A percentile compares a stretch with the other conserved stretches of the same genome.
phyloP scores from a whole-genome alignment of 2,329 filamentous ascomycete genomes.

The Lomentospora prolificans region DNA sequence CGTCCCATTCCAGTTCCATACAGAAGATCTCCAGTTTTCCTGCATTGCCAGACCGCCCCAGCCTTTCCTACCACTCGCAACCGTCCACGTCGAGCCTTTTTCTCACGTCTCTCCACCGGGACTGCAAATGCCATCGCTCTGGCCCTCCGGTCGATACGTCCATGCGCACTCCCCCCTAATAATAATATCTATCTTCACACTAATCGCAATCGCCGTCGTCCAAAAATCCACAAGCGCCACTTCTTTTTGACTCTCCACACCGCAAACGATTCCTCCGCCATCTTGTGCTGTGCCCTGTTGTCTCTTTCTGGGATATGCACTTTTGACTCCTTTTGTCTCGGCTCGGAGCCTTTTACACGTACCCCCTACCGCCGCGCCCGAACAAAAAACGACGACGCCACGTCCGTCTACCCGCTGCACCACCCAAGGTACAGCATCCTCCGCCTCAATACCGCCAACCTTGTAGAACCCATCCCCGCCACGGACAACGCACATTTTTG shows the following conservation, averaged over 20 bases:
- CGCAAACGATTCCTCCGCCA: background rate
- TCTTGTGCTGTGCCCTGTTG: background rate
- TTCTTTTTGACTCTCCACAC: background rate
- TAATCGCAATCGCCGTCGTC: no score
- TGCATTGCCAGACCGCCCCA: background rate
- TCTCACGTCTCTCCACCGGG: no score
- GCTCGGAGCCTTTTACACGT: background rate
- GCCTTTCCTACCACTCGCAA: background rate
- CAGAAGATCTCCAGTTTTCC: background rate
- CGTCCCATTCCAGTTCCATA: no score
- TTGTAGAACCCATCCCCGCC: background rate
- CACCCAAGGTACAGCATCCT: background rate
- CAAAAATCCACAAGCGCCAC: background rate
- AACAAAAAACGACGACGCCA: background rate
- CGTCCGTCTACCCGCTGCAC: slow-evolving; percentile 2
- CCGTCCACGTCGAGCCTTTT: background rate
- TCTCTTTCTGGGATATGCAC: background rate
- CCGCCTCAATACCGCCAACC: background rate
- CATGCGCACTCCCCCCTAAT: no score
- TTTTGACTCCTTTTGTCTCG: background rate
- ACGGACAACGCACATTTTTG: background rate
- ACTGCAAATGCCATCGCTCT: no score
- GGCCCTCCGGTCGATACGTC: no score
- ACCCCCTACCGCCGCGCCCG: background rate
- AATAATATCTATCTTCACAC: no score